Evolutionary conservation across 495 filamentous ascomycete genomes (phyloP).

Genomic region (Hypomontagnella submonticulosa): DNA sequence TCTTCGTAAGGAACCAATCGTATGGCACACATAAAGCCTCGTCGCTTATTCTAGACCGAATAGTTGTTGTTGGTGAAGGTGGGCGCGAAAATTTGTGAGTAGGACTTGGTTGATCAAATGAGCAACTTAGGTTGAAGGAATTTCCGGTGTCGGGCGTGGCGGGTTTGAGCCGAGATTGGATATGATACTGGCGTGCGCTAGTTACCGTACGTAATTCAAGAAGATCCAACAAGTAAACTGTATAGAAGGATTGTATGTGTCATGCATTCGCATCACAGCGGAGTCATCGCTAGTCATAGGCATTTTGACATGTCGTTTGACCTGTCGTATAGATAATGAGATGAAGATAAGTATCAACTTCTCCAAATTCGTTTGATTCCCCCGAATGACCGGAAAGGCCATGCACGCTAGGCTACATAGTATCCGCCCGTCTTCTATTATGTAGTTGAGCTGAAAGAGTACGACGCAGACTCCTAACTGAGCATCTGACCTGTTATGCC

Average conservation of each 20-base stretch:
- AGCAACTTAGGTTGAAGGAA: slow-evolving; percentile 19
- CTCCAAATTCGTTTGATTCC: slow-evolving; percentile 16
- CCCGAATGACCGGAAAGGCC: no score
- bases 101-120: slow-evolving; percentile 26
- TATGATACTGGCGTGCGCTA: slow-evolving; percentile 32
- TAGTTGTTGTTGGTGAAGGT: no score
- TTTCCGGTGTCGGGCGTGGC: slow-evolving; percentile 45
- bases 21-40: no score
- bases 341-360: slow-evolving; percentile 27
- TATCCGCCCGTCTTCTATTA: no score
- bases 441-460: no score
- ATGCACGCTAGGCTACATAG: no score
- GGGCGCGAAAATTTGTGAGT: background rate
- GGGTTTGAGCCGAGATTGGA: slow-evolving; percentile 34
- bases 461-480: no score
- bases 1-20: no score
- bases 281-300: slow-evolving; percentile 10
- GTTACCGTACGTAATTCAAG: slow-evolving; percentile 28
- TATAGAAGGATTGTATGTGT: slow-evolving; percentile 41
- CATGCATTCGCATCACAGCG: slow-evolving; percentile 38
- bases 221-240: slow-evolving; percentile 12
- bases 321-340: slow-evolving; percentile 11
- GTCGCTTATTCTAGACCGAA: no score
- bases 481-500: no score
- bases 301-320: slow-evolving; percentile 17